These are phyloP conservation scores for Dothiorella sarmentorum DNA, from an alignment of 2,329 filamentous ascomycete genomes.

Conservation along the genomic window DNA sequence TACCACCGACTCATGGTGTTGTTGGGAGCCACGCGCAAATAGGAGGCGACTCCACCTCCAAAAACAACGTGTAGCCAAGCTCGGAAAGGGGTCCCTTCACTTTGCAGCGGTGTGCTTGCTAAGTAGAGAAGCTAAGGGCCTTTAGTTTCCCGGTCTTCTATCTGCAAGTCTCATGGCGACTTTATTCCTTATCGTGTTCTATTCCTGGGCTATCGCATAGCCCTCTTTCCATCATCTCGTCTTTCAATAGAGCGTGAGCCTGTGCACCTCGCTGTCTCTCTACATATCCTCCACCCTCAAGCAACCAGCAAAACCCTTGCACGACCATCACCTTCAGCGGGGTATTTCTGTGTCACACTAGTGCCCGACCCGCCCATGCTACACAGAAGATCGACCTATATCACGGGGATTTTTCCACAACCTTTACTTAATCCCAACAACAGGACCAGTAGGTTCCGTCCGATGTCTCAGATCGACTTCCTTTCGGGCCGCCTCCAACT, in stretches of 20 bases:
- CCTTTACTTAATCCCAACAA: constrained; percentile 8
- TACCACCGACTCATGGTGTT: background rate
- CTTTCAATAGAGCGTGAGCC: background rate
- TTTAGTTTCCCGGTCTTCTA: background rate
- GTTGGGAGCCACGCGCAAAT: background rate
- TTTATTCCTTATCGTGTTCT: no score
- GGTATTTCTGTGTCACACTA: background rate
- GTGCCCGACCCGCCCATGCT: background rate
- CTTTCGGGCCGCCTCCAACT: background rate
- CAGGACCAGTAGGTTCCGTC: background rate
- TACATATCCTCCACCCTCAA: no score
- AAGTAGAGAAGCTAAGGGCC: background rate
- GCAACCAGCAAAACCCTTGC: background rate
- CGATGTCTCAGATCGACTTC: background rate
- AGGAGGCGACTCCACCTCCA: background rate
- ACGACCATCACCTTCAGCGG: background rate
- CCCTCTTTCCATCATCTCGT: background rate
- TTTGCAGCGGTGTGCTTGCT: background rate
- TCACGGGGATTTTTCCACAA: no score
- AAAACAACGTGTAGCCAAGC: background rate
- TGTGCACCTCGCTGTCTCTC: background rate
- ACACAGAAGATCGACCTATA: background rate
- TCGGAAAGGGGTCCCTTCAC: background rate
- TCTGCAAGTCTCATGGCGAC: background rate
- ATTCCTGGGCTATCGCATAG: no score